Percentiles rank a stretch among this genome's conserved stretches.
These are phyloP conservation scores for Plasmopara viticola DNA, from an alignment of 352 stramenopile genomes.

Conservation along the genomic window DNA sequence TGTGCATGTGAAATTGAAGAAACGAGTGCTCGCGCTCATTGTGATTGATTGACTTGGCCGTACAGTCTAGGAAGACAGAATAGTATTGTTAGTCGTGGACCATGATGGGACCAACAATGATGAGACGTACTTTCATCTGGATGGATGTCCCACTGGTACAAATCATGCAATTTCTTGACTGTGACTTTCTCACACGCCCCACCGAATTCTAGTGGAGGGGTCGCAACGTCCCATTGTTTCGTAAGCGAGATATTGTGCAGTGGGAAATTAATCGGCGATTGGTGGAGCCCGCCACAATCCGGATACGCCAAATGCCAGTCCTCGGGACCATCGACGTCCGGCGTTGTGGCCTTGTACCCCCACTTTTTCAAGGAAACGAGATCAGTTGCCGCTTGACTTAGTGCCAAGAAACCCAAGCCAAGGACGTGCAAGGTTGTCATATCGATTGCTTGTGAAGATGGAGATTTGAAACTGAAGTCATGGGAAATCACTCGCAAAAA, in stretches of 20 bases:
- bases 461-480: constrained; percentile 1
- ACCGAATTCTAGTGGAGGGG: constrained; percentile 36
- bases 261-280: constrained; percentile 54
- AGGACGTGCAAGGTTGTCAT: constrained; percentile 15
- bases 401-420: constrained; percentile 13
- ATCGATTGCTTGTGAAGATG: neutral
- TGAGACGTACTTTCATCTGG: constrained; percentile 25
- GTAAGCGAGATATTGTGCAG: constrained; percentile 22
- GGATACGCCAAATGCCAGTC: constrained; percentile 36
- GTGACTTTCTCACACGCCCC: constrained; percentile 49
- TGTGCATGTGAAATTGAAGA: constrained; percentile 3
- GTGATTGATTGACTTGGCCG: neutral
- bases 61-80: neutral
- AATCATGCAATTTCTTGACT: constrained; percentile 47
- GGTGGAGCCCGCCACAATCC: constrained; percentile 30
- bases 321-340: constrained; percentile 29
- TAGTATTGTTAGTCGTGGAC: too few species aligned
- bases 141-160: constrained; percentile 55
- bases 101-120: neutral
- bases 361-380: constrained; percentile 14
- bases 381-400: constrained; percentile 14
- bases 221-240: constrained; percentile 31
- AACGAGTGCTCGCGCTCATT: neutral
- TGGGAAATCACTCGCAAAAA: too few species aligned
- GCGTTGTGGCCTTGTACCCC: constrained; percentile 41